Percentiles rank a stretch among this genome's conserved stretches.
Conservation (phyloP, 1,284 basidiomycete species). For the Ceratobasidium sp. region DNA sequence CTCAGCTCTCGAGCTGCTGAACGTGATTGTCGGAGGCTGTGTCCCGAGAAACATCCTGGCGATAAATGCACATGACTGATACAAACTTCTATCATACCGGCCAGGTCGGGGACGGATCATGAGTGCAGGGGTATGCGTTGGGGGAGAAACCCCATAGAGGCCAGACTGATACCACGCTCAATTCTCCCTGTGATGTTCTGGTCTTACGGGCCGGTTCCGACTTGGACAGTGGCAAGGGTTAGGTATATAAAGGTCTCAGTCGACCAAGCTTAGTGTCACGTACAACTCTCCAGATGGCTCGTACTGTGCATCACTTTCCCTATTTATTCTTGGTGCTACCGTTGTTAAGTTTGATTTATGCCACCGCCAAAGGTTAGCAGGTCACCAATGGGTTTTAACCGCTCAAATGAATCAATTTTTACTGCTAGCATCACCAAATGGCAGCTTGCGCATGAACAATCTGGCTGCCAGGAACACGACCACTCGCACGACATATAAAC, state of each 20-base stretch:
- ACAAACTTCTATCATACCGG: conserved; percentile 1
- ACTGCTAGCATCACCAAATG: not conserved
- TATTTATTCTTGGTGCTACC: not conserved
- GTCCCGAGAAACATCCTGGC: not conserved
- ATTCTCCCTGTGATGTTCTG: not conserved
- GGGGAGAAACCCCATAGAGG: not conserved
- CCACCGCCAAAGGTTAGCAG: not conserved
- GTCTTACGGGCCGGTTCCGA: not conserved
- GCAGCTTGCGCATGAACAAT: not conserved
- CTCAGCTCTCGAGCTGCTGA: not conserved
- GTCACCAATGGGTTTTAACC: not conserved
- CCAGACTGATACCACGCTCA: not conserved
- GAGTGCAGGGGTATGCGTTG: not conserved
- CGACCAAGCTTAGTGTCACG: not conserved
- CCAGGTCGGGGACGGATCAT: not conserved
- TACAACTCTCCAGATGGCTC: not conserved
- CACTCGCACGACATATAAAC: conserved; percentile 27
- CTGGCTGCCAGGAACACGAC: conserved; percentile 1
- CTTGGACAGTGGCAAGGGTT: not conserved
- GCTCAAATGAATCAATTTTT: not conserved
- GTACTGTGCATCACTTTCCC: not conserved
- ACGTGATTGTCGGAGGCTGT: not conserved
- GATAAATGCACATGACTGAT: not conserved
- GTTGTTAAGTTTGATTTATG: not conserved
- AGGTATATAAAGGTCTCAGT: not conserved